phyloP scores from a whole-genome alignment of 805 yeast genomes.

The Candida mattraensis region DNA sequence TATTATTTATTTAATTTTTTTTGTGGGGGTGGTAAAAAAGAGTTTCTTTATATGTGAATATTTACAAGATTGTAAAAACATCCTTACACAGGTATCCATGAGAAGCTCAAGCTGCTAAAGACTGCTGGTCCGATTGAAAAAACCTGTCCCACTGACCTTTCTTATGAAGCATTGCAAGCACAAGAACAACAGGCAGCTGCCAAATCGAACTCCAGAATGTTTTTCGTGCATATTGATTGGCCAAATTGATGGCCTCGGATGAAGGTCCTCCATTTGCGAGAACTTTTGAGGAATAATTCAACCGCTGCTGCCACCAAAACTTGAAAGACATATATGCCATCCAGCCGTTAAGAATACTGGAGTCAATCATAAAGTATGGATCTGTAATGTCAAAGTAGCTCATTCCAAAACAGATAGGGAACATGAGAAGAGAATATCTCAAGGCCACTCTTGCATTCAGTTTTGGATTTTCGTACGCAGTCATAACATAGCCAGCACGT shows the following conservation, averaged over 20 bases:
- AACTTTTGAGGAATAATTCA: constrained; percentile 47
- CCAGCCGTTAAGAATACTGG: constrained; percentile 84
- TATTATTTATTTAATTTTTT: neutral
- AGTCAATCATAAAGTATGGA: constrained; percentile 75
- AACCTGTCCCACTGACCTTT: constrained; percentile 92
- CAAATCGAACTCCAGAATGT: constrained; percentile 93
- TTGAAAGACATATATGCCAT: constrained; percentile 72
- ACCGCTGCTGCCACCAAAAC: constrained; percentile 83
- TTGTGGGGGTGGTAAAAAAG: too few relatives aligned
- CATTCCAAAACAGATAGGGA: constrained; percentile 86
- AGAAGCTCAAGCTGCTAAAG: constrained; percentile 15
- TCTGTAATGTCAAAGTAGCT: constrained; percentile 81
- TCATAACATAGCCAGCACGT: constrained; percentile 95
- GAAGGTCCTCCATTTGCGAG: constrained; percentile 39
- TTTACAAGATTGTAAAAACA: constrained; percentile 7
- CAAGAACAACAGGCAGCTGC: constrained; percentile 87
- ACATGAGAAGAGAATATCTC: constrained; percentile 87
- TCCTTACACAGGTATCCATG: constrained; percentile 7
- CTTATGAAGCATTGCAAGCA: constrained; percentile 92
- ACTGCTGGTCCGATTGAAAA: constrained; percentile 28
- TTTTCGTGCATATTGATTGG: constrained; percentile 73
- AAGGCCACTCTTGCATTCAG: constrained; percentile 92
- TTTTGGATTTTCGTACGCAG: constrained; percentile 89
- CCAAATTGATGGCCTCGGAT: constrained; percentile 57
- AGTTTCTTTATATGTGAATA: too few relatives aligned